Percentiles rank a stretch among this genome's conserved stretches.
Evolutionary conservation across 2,329 filamentous ascomycete genomes (phyloP).

Genomic region (Arthrobotrys pseudoclavata): DNA sequence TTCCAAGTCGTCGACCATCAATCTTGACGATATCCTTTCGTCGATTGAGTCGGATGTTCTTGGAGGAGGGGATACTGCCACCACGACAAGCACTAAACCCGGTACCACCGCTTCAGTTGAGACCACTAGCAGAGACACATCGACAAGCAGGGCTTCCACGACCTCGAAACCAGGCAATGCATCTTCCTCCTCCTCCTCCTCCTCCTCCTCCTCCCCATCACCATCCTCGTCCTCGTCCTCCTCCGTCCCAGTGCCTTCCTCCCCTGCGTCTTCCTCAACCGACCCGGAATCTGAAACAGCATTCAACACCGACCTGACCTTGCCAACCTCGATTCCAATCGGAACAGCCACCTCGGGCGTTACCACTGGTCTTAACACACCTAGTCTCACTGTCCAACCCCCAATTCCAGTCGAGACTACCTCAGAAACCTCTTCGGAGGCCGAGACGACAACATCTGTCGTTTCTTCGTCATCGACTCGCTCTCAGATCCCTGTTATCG

Average conservation of each 20-base stretch:
- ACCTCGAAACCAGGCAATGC: conserved; percentile 17
- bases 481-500: conserved; percentile 63
- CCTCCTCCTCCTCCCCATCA: not conserved
- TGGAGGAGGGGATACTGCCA: conserved; percentile 32
- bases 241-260: not conserved
- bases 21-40: conserved; percentile 46
- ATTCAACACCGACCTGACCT: not conserved
- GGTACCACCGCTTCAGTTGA: conserved; percentile 33
- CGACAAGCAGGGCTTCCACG: conserved; percentile 14
- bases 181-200: conserved; percentile 15
- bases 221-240: conserved; percentile 33
- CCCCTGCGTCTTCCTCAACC: conserved; percentile 11
- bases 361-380: conserved; percentile 57
- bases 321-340: conserved; percentile 27
- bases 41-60: conserved; percentile 45
- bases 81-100: conserved; percentile 52
- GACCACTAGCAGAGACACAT: conserved; percentile 35
- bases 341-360: conserved; percentile 44
- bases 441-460: conserved; percentile 5
- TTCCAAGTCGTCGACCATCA: conserved; percentile 20
- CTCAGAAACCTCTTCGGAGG: conserved; percentile 2
- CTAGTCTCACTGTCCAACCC: conserved; percentile 38
- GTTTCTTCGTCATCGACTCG: conserved; percentile 51
- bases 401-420: conserved; percentile 47
- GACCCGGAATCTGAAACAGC: conserved; percentile 14